These are phyloP conservation scores for Sordaria brevicollis DNA, from an alignment of 495 filamentous ascomycete species.

Conservation along the genomic window DNA sequence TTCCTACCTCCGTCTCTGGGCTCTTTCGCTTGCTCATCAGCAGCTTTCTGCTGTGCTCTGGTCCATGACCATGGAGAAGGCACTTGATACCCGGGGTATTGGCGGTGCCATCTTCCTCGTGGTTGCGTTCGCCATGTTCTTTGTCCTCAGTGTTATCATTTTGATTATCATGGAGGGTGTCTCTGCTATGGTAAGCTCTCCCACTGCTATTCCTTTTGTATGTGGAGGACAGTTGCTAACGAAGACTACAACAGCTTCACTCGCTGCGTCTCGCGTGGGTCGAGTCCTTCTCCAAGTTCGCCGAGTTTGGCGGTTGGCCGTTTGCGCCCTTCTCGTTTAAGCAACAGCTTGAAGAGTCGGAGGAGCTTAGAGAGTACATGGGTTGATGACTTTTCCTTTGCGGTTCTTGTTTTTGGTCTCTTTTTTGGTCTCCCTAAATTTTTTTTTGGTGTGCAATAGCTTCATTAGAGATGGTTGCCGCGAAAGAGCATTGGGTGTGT, in stretches of 20 bases:
- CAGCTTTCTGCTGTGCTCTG: constrained; percentile 94
- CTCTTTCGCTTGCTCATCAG: constrained; percentile 91
- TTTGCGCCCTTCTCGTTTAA: constrained; percentile 93
- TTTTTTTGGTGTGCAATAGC: too few species aligned
- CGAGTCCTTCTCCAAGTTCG: constrained; percentile 99
- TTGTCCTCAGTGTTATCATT: constrained; percentile 68
- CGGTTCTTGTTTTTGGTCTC: not conserved
- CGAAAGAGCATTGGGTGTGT: not conserved
- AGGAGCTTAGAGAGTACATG: constrained; percentile 36
- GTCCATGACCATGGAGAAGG: constrained; percentile 81
- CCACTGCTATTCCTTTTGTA: not conserved
- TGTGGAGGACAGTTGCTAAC: not conserved
- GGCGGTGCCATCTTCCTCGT: constrained; percentile 71
- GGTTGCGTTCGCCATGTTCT: constrained; percentile 75
- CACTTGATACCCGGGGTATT: constrained; percentile 55
- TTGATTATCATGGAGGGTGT: constrained; percentile 49
- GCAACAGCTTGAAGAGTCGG: constrained; percentile 76
- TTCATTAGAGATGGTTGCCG: not conserved
- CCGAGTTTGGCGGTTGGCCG: constrained; percentile 85
- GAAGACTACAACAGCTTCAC: constrained; percentile 46
- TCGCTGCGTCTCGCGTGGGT: constrained; percentile 96
- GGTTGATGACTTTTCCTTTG: constrained; percentile 16
- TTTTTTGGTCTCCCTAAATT: not conserved
- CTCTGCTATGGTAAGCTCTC: constrained; percentile 36
- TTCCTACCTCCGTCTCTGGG: constrained; percentile 98